These are phyloP conservation scores for Solanum appendiculatum DNA, from an alignment of 257 asterid species.

Conservation along the genomic window DNA sequence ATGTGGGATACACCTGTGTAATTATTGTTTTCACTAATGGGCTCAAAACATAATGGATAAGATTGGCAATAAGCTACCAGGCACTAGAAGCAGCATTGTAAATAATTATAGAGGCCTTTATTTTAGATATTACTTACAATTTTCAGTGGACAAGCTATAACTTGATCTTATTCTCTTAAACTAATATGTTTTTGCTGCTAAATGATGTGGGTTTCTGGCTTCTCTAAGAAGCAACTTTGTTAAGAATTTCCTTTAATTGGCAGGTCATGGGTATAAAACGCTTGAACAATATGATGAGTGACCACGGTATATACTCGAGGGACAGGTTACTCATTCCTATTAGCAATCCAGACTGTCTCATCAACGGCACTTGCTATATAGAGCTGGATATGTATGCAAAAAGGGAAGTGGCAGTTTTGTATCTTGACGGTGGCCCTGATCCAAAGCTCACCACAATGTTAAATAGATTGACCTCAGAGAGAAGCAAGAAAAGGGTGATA, in stretches of 20 bases:
- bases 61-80: background rate
- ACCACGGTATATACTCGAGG: conserved; percentile 92
- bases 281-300: conserved; percentile 95
- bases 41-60: background rate
- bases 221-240: background rate
- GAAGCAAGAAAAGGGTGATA: conserved; percentile 49
- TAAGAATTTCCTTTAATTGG: background rate
- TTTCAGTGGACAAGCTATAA: background rate
- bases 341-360: conserved; percentile 56
- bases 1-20: background rate
- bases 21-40: background rate
- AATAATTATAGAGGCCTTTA: background rate
- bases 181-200: background rate
- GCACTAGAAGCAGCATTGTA: background rate
- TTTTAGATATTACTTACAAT: background rate
- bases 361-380: conserved; percentile 67
- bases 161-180: background rate
- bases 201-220: background rate
- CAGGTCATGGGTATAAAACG: conserved; percentile 89
- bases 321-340: conserved; percentile 86
- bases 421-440: conserved; percentile 77
- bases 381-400: conserved; percentile 76
- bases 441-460: conserved; percentile 25
- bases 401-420: conserved; percentile 90
- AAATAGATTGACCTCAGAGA: conserved; percentile 39